Evolutionary conservation across 2,329 filamentous ascomycete species (phyloP).

Genomic region (Alternaria infectoria): DNA sequence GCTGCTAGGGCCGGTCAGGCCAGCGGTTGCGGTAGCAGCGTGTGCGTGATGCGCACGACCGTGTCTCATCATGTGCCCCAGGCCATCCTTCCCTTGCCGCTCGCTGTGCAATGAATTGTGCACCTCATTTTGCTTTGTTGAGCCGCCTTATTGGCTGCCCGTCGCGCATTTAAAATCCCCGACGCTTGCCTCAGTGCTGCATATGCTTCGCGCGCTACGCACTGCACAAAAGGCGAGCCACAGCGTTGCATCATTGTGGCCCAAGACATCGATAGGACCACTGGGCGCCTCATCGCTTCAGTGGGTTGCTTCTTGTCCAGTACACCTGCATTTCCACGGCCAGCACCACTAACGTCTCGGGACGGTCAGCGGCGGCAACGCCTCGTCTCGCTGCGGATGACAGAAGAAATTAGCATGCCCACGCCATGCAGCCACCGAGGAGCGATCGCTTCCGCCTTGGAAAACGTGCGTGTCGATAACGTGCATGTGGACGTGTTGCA

Average conservation of each 20-base stretch:
- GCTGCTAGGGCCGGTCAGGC: slow-evolving; percentile 1
- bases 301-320: slow-evolving; percentile 3
- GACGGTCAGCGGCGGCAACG: slow-evolving; percentile 20
- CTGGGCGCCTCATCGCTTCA: not conserved
- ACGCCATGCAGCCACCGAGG: slow-evolving; percentile 13
- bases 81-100: slow-evolving; percentile 18
- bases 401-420: slow-evolving; percentile 10
- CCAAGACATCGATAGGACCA: not conserved
- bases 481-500: slow-evolving; percentile 3
- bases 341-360: slow-evolving; percentile 16
- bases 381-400: slow-evolving; percentile 13
- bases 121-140: slow-evolving; percentile 7
- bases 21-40: slow-evolving; percentile 8
- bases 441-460: slow-evolving; percentile 5
- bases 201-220: slow-evolving; percentile 2
- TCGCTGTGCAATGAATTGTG: slow-evolving; percentile 10
- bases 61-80: slow-evolving; percentile 26
- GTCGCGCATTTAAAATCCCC: slow-evolving; percentile 16
- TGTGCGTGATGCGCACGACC: slow-evolving; percentile 19
- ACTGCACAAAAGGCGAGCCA: slow-evolving; percentile 9
- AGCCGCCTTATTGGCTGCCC: slow-evolving; percentile 11
- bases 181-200: slow-evolving; percentile 12
- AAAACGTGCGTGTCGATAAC: slow-evolving; percentile 13
- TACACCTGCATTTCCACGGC: not conserved
- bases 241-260: not conserved